Conservation (phyloP, 345 rosid genomes). For the Barbarea vulgaris region DNA sequence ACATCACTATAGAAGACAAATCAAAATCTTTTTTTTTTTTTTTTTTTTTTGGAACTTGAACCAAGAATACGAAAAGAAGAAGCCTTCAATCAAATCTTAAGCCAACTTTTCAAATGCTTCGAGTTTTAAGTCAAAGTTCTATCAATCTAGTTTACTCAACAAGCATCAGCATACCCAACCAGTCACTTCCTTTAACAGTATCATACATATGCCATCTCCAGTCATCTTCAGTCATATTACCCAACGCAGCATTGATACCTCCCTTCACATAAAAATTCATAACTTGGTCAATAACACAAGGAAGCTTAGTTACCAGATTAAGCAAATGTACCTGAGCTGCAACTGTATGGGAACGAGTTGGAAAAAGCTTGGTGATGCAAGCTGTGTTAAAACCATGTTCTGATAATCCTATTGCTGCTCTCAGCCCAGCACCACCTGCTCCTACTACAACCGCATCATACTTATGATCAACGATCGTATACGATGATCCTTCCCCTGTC, state of each 20-base stretch:
- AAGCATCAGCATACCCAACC: constrained; percentile 82
- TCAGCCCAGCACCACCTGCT: constrained; percentile 95
- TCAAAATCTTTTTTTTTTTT: too few species aligned
- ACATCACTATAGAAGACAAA: neutral
- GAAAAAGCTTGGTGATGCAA: constrained; percentile 93
- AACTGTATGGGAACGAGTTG: constrained; percentile 93
- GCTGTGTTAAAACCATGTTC: constrained; percentile 97
- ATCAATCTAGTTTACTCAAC: too few species aligned
- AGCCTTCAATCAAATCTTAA: too few species aligned
- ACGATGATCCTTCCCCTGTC: constrained; percentile 49
- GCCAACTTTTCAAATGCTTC: neutral
- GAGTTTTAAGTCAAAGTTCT: neutral
- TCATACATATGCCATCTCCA: constrained; percentile 99
- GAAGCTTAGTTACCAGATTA: neutral
- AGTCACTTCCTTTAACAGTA: constrained; percentile 97
- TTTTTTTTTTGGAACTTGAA: neutral
- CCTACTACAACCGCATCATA: constrained; percentile 95
- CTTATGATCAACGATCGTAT: constrained; percentile 88
- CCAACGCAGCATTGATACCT: constrained; percentile 94
- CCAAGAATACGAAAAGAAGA: neutral
- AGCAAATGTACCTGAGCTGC: constrained; percentile 77
- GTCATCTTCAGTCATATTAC: constrained; percentile 93
- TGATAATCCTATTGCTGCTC: constrained; percentile 92
- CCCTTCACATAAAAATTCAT: constrained; percentile 54
- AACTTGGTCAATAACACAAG: too few species aligned